phyloP scores from a whole-genome alignment of 164 flowering plant species.

The Berberis vulgaris region DNA sequence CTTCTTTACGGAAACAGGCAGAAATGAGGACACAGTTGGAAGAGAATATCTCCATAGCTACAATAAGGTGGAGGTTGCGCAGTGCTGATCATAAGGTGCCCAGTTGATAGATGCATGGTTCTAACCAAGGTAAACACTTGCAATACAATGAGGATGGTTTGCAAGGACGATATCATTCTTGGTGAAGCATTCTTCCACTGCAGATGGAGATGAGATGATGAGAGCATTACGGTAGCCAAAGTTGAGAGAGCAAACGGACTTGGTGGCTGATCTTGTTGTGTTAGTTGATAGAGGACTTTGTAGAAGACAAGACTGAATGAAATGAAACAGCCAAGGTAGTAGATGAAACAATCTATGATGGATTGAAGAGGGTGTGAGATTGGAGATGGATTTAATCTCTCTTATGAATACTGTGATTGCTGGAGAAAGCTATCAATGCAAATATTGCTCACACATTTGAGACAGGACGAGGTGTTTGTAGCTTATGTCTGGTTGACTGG shows the following conservation, averaged over 20 bases:
- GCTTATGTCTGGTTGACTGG: too few relatives aligned
- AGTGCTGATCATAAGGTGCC: slow-evolving; percentile 25
- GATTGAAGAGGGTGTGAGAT: too few relatives aligned
- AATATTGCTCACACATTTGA: too few relatives aligned
- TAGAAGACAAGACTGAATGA: not conserved
- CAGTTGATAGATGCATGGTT: slow-evolving; percentile 13
- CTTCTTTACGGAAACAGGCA: slow-evolving; percentile 13
- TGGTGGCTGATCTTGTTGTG: slow-evolving; percentile 15
- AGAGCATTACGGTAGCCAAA: slow-evolving; percentile 21
- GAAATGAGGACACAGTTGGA: slow-evolving; percentile 16
- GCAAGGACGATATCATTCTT: slow-evolving; percentile 26
- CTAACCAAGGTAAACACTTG: slow-evolving; percentile 17
- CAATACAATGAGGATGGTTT: slow-evolving; percentile 11
- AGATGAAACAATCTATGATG: not conserved
- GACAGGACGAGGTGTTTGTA: too few relatives aligned
- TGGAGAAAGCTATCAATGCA: too few relatives aligned
- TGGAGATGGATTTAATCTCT: too few relatives aligned
- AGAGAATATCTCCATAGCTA: slow-evolving; percentile 23
- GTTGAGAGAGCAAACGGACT: slow-evolving; percentile 14
- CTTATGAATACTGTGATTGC: too few relatives aligned
- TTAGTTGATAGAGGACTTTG: not conserved
- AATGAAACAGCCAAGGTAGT: not conserved
- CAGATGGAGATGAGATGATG: slow-evolving; percentile 19
- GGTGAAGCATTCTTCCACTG: slow-evolving; percentile 18
- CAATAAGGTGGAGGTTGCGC: slow-evolving; percentile 31